phyloP scores from a whole-genome alignment of 148 eudicot genomes.

The Oxyria digyna region DNA sequence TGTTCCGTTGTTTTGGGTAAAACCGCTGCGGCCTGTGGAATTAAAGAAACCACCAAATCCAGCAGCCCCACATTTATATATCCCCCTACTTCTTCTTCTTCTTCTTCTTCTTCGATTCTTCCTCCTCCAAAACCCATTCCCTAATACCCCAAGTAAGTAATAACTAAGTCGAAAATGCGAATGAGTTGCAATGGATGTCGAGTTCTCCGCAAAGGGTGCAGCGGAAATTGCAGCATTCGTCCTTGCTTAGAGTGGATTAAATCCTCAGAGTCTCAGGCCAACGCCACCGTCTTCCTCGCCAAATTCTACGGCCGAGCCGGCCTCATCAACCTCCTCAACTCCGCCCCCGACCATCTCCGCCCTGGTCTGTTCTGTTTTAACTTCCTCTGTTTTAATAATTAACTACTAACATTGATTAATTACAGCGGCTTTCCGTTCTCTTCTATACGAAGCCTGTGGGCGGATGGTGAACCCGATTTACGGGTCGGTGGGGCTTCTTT shows the following conservation, averaged over 20 bases:
- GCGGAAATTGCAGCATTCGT: conserved; percentile 51
- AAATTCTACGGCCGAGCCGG: conserved; percentile 92
- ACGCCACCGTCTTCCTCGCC: conserved; percentile 84
- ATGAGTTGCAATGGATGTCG: conserved; percentile 86
- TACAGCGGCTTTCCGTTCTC: conserved; percentile 63
- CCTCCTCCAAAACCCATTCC: not conserved
- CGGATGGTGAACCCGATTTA: conserved; percentile 70
- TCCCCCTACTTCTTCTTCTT: not conserved
- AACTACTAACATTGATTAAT: not conserved
- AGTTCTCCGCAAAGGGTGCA: conserved; percentile 69
- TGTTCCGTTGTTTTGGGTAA: not conserved
- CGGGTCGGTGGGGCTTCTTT: conserved; percentile 65
- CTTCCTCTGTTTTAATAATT: not conserved
- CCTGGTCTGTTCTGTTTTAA: conserved; percentile 33
- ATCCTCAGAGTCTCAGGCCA: conserved; percentile 54
- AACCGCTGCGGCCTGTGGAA: conserved; percentile 2
- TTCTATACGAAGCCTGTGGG: conserved; percentile 76
- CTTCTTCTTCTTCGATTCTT: not conserved
- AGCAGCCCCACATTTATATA: not conserved
- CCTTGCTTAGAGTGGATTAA: conserved; percentile 78
- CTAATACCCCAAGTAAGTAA: too few species aligned
- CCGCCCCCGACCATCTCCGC: conserved; percentile 62
- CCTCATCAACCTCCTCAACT: conserved; percentile 59
- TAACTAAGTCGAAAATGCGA: conserved; percentile 28
- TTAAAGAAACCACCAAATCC: not conserved